A percentile compares a stretch with the other conserved stretches of the same genome.
These are phyloP conservation scores for Malassezia equina DNA, from an alignment of 1,284 basidiomycete genomes.

Conservation along the genomic window DNA sequence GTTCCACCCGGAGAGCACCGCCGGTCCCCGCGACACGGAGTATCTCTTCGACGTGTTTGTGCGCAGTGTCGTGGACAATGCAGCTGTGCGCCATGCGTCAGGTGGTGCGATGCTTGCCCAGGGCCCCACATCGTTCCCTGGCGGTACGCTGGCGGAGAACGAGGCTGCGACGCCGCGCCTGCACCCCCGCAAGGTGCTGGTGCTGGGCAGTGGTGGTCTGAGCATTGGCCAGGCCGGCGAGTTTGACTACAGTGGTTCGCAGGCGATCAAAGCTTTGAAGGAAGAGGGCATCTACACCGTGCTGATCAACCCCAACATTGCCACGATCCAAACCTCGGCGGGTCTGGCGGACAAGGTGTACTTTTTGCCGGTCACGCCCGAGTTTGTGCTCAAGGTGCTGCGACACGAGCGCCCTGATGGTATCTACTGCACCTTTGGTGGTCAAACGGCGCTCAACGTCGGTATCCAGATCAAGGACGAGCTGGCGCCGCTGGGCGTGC, in stretches of 20 bases:
- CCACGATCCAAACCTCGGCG: constrained; percentile 96
- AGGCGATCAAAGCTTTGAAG: constrained; percentile 97
- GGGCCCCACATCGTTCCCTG: constrained; percentile 70
- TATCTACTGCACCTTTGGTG: constrained; percentile 96
- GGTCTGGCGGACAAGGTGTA: constrained; percentile 98
- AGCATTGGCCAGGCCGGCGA: constrained; percentile 98
- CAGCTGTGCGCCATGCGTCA: constrained; percentile 55
- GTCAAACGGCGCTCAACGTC: constrained; percentile 92
- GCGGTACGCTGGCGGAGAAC: constrained; percentile 74
- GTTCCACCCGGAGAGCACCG: constrained; percentile 97
- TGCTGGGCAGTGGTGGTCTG: constrained; percentile 92
- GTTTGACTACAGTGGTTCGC: constrained; percentile 97
- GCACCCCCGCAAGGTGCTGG: constrained; percentile 79
- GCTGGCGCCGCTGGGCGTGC: constrained; percentile 67
- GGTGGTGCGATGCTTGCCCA: constrained; percentile 16
- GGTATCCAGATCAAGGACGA: constrained; percentile 96
- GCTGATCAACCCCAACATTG: constrained; percentile 93
- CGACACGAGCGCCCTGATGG: constrained; percentile 96
- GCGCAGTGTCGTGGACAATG: constrained; percentile 69
- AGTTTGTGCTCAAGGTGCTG: constrained; percentile 95
- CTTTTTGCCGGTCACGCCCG: constrained; percentile 93
- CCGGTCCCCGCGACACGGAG: constrained; percentile 96
- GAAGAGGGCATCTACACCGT: constrained; percentile 98
- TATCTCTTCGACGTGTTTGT: constrained; percentile 98
- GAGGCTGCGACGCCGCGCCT: constrained; percentile 65